Evolutionary conservation across 1,284 basidiomycete species (phyloP).

Genomic region (Amylostereum chailletii): DNA sequence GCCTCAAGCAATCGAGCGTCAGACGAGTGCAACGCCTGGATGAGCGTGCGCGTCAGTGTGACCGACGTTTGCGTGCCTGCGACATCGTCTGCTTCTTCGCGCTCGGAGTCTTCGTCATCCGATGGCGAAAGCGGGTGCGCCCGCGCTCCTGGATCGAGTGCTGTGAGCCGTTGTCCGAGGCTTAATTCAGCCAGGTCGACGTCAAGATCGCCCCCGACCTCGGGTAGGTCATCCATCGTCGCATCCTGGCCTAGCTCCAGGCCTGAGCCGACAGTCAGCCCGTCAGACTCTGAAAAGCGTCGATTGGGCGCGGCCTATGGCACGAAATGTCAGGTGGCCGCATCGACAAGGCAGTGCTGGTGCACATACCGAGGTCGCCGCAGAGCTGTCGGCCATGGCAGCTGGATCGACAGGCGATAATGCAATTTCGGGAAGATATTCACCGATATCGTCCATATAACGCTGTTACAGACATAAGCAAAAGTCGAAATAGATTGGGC

Average conservation of each 20-base stretch:
- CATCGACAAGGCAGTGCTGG: neutral
- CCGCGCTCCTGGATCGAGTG: constrained; percentile 31
- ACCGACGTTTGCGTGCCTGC: constrained; percentile 27
- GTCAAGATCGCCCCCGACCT: constrained; percentile 66
- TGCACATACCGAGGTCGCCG: constrained; percentile 10
- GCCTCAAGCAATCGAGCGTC: constrained; percentile 86
- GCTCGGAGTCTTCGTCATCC: constrained; percentile 19
- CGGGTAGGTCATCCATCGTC: constrained; percentile 42
- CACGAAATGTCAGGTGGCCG: neutral
- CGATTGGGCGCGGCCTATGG: constrained; percentile 34
- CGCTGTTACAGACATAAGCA: constrained; percentile 22
- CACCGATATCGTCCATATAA: constrained; percentile 47
- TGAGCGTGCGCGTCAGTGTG: constrained; percentile 89
- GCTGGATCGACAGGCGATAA: constrained; percentile 36
- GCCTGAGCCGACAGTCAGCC: constrained; percentile 57
- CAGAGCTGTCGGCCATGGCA: constrained; percentile 23
- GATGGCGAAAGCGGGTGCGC: constrained; percentile 35
- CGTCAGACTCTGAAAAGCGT: constrained; percentile 57
- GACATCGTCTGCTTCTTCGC: constrained; percentile 16
- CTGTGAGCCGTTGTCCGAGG: constrained; percentile 80
- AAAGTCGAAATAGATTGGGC: neutral
- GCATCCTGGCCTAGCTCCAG: constrained; percentile 53
- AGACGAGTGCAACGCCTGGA: constrained; percentile 94
- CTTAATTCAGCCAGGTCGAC: constrained; percentile 84
- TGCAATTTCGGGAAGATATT: constrained; percentile 46